A percentile compares a stretch with the other conserved stretches of the same genome.
Evolutionary conservation across 2,329 filamentous ascomycete genomes (phyloP).

Genomic region (Hirsutella minnesotensis): DNA sequence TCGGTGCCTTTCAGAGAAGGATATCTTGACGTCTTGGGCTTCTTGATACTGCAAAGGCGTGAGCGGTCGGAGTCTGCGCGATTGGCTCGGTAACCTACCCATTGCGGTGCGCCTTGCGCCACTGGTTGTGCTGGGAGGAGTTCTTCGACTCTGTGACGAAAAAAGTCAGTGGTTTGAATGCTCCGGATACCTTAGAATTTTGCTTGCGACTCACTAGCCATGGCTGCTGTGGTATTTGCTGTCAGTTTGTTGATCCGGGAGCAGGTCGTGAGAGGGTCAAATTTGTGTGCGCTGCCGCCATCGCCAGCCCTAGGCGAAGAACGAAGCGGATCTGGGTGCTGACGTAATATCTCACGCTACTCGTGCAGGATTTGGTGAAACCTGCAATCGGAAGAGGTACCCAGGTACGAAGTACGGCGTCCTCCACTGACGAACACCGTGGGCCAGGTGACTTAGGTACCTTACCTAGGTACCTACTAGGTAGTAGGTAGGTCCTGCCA

Average conservation of each 20-base stretch:
- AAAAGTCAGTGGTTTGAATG: neutral
- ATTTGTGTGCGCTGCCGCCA: constrained; percentile 16
- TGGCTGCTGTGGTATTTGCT: constrained; percentile 21
- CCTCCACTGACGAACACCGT: neutral
- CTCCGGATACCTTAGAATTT: neutral
- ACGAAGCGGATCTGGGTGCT: neutral
- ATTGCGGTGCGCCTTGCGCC: constrained; percentile 98
- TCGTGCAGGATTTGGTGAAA: no score
- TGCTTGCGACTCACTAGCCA: constrained; percentile 27
- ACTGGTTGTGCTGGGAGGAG: constrained; percentile 98
- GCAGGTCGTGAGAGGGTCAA: constrained; percentile 13
- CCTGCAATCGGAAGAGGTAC: neutral
- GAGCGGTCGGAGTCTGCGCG: constrained; percentile 4
- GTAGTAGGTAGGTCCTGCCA: no score
- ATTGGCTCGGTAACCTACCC: constrained; percentile 52
- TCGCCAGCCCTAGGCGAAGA: constrained; percentile 12
- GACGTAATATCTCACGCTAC: constrained; percentile 1
- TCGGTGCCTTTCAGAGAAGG: constrained; percentile 97
- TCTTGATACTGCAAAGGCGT: constrained; percentile 76
- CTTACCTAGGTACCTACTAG: no score
- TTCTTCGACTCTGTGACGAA: constrained; percentile 83
- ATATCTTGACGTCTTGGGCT: constrained; percentile 98
- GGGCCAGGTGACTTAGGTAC: no score
- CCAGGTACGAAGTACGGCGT: neutral
- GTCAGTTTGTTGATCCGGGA: constrained; percentile 15